A percentile compares a stretch with the other conserved stretches of the same genome.
Evolutionary conservation across 305 asterid species (phyloP).

Genomic region (Fraxinus sp.): DNA sequence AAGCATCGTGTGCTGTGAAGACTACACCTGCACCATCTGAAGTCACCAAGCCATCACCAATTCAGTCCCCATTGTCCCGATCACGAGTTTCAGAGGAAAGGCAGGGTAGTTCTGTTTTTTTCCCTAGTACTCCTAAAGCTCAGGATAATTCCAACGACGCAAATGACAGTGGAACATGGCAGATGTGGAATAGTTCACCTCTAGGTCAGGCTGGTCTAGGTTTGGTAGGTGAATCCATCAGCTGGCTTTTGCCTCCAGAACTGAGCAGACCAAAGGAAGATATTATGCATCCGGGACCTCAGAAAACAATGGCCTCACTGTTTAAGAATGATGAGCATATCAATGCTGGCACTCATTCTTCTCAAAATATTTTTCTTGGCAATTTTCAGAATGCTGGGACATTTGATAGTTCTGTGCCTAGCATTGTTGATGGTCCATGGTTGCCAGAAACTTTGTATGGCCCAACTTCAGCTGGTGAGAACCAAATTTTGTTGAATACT

Average conservation of each 20-base stretch:
- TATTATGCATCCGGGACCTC: conserved; percentile 52
- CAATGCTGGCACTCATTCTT: conserved; percentile 47
- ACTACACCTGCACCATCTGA: conserved; percentile 49
- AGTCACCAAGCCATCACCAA: conserved; percentile 72
- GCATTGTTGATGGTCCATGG: conserved; percentile 59
- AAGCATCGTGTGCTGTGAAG: conserved; percentile 53
- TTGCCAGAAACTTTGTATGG: conserved; percentile 39
- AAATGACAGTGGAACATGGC: conserved; percentile 71
- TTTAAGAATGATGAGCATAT: conserved; percentile 72
- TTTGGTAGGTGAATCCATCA: conserved; percentile 60
- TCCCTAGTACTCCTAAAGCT: conserved; percentile 44
- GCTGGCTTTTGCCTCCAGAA: conserved; percentile 73
- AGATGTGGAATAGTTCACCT: conserved; percentile 93
- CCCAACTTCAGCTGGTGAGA: not conserved
- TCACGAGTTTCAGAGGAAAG: conserved; percentile 69
- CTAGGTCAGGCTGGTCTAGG: conserved; percentile 80
- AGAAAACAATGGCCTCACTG: conserved; percentile 87
- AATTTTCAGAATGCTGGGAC: conserved; percentile 62
- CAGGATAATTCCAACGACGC: conserved; percentile 48
- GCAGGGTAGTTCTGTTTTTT: conserved; percentile 35
- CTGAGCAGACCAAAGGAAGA: conserved; percentile 60
- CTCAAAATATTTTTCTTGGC: conserved; percentile 55
- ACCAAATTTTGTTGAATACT: conserved; percentile 33
- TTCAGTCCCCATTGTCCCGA: conserved; percentile 82
- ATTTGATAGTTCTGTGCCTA: conserved; percentile 45